Evolutionary conservation across 495 filamentous ascomycete genomes (phyloP), one percentile per base, ranked within the genome.

Genomic region (Xylona heveae): DNA sequence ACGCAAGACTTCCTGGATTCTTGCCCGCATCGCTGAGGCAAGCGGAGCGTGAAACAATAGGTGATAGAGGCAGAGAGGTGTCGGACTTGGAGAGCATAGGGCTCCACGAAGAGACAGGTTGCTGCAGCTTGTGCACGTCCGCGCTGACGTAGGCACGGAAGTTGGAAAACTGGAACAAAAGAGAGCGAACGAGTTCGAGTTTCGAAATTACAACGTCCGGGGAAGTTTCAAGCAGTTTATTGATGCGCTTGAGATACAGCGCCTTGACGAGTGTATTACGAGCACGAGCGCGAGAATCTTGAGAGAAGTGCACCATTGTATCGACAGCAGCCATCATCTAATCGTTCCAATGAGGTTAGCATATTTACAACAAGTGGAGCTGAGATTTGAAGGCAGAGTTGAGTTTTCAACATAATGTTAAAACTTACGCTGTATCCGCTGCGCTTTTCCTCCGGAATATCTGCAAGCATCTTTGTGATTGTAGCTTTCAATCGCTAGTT

Each of bases 391-490:
- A 5, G 1, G 7, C 12, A 28, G 6, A 1, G 3, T 27, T 14
- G n/a, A n/a, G n/a, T n/a, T n/a, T n/a, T n/a, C n/a, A n/a, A n/a
- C n/a, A 19, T 3, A 25, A 8, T 19, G 8, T 13, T 47, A 50
- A 21, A 57, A 50, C 56, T 28, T 34, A 71, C 68, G 35, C 64
- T 62, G 37, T 78, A 71, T 17, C 90, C 88, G 38, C 71, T 77
- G 13, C 88, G 73, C 63, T 95, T 99, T 34, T 75, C 62, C 38
- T 95, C 83, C 2, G 88, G 88, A 18, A 99, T 74, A 45, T 94
- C 88, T 6, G 84, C 81, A 5, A 92, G 65, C 17, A 92, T 71
- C 48, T 90, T 78, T 13, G 69, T 66, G n/a, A 84, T 66, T n/a
- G 76, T 77, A 0, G 84, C 74, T 36, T 71, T 72, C 35, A 99